Base-by-base conservation (phyloP, 768 basidiomycete genomes). In the Leccinum aurantiacum region DNA sequence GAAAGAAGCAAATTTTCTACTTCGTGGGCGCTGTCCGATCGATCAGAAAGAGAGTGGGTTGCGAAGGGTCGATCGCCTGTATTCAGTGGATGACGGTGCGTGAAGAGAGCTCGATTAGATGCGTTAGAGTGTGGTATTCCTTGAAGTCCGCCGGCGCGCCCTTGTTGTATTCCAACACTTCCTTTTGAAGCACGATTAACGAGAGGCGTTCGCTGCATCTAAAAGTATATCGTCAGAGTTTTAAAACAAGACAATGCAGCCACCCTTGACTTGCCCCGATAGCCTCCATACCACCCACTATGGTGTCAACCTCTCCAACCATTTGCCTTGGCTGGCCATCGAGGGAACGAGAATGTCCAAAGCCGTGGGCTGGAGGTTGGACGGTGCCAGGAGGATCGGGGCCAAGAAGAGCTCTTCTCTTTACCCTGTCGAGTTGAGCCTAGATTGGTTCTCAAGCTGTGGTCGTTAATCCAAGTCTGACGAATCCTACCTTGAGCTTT, bases 341-440 rank as follows among this genome's bases (percentile, higher is more conserved):
- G 19, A 65, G 59, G 41, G 62, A 61, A 57, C 62, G 66, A 33
- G 63, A 38, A 25, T 58, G 58, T 50, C 60, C 53, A 47, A 66
- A 57, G n/a, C 60, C 50, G 11, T 70, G 66, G 10, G 62, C 60
- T 5, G 64, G 35, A n/a, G 73, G 58, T 17, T 62, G 65, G 35
- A 41, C 31, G 29, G 62, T 27, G 7, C 69, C 57, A 31, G 64
- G 50, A 51, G 63, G 49, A 54, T 67, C 64, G 7, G 80, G 75
- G n/a, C 78, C 85, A 24, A 94, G 83, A 17, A 94, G 79, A 14
- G 89, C 83, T 66, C 85, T 93, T 58, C 91, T 84, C 75, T 91
- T 94, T 64, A 92, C 80, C 69, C 90, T 91, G 69, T 94, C 92
- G 61, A 88, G 83, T 65, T 91, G 89, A 46, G 76, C 77, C 91